phyloP scores from a whole-genome alignment of 177 flowering plant species.

The Vitis hybrid region DNA sequence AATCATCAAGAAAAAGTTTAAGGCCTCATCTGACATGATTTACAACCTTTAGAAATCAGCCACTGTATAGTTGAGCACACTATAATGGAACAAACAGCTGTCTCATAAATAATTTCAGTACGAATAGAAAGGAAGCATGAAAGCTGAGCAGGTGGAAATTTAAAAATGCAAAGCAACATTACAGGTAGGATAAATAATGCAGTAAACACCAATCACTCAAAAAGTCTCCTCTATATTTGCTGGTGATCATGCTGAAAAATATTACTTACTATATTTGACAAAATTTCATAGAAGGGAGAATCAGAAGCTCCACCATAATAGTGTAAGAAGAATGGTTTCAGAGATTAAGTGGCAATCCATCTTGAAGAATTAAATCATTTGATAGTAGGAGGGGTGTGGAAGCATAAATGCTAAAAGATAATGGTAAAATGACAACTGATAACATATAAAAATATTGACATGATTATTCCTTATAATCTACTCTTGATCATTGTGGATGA shows the following conservation, averaged over 20 bases:
- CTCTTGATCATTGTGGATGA: too few relatives aligned
- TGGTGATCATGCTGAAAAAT: too few relatives aligned
- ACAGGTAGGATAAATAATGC: background rate
- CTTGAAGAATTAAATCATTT: background rate
- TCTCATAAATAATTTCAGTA: background rate
- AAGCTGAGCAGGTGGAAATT: background rate
- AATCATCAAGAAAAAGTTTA: background rate
- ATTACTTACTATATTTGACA: too few relatives aligned
- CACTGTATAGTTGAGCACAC: background rate
- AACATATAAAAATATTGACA: too few relatives aligned
- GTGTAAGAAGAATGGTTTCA: background rate
- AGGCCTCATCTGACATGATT: constrained; percentile 26
- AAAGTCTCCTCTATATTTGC: too few relatives aligned
- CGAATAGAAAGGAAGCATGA: background rate
- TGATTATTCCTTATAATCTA: too few relatives aligned
- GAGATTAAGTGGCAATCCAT: background rate
- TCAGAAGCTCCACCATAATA: background rate
- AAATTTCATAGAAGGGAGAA: background rate
- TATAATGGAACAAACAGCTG: background rate
- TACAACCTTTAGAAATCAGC: constrained; percentile 31
- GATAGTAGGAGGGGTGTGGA: background rate
- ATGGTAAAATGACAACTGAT: too few relatives aligned
- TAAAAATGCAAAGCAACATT: too few relatives aligned
- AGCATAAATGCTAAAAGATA: too few relatives aligned
- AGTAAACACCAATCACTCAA: too few relatives aligned